Evolutionary conservation across 2,329 filamentous ascomycete genomes (phyloP), one percentile per base, ranked within the genome.

Genomic region (Aspergillus oerlinghausenensis): DNA sequence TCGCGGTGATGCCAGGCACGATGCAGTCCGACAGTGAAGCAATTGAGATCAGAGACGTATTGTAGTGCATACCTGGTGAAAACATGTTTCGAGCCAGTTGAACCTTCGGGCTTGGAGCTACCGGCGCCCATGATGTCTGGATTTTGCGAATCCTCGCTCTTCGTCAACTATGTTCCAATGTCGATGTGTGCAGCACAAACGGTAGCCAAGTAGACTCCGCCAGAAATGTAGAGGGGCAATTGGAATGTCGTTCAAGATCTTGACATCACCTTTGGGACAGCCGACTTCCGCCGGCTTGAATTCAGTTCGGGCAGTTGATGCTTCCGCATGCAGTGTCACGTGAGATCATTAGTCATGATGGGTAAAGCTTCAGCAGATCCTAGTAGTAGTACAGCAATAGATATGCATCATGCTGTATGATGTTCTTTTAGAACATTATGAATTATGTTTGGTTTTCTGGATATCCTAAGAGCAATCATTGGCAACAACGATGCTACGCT

Each of bases 21-120:
- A 38, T 38, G 0, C 5, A 17, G 32, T 7, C 32, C 32, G 5
- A 38, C 5, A 38, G 32, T 19, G 14, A 14, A 42, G 21, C 29
- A 8, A 38, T 29, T 29, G 26, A 17, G 17, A 42, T 8, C 3
- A 9, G 5, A 8, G 6, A 35, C 10, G 26, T 4, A 7, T 47
- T 47, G 21, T 21, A 14, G 42, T 25, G 49, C 63, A 49, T 70
- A 87, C 84, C 84, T 79, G 52, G 81, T 78, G 73, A 88, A 87
- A 69, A 86, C 77, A 75, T 86, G 84, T 74, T 84, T 82, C 65
- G 79, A 70, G 62, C 66, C 67, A 59, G 69, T 75, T 67, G 78
- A 73, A 61, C 75, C 75, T 61, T 81, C 78, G 65, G 81, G 81
- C 75, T 86, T 86, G 53, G 84, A 87, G 74, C 80, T 79, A 65